Conservation (phyloP, 2,329 filamentous ascomycete genomes). For the Paramyrothecium roridum region DNA sequence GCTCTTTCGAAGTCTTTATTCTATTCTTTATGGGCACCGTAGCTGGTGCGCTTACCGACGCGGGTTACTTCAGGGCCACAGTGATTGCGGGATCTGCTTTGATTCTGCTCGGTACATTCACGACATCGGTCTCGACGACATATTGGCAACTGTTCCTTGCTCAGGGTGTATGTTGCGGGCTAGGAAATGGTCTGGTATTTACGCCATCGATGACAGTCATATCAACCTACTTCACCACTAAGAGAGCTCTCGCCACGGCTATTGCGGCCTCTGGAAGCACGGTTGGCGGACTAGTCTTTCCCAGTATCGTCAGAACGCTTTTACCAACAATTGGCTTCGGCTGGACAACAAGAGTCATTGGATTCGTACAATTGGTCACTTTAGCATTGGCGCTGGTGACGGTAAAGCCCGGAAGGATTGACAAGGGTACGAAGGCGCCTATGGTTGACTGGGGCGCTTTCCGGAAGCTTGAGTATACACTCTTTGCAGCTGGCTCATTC, state of each 20-base stretch:
- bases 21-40: slow-evolving; percentile 50
- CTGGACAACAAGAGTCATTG: slow-evolving; percentile 55
- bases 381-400: background rate
- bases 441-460: slow-evolving; percentile 53
- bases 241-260: slow-evolving; percentile 55
- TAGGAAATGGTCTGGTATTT: slow-evolving; percentile 60
- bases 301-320: slow-evolving; percentile 16
- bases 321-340: slow-evolving; percentile 8
- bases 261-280: slow-evolving; percentile 56
- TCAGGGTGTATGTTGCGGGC: slow-evolving; percentile 49
- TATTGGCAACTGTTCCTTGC: slow-evolving; percentile 43
- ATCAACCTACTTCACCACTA: slow-evolving; percentile 59
- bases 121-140: slow-evolving; percentile 3
- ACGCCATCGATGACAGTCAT: slow-evolving; percentile 60
- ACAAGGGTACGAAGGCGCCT: slow-evolving; percentile 40
- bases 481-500: slow-evolving; percentile 44
- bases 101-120: background rate
- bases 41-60: slow-evolving; percentile 48
- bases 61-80: slow-evolving; percentile 39
- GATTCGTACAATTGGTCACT: slow-evolving; percentile 40
- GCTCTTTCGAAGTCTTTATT: slow-evolving; percentile 48
- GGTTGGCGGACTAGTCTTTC: slow-evolving; percentile 54
- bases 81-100: background rate
- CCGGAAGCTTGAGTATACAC: slow-evolving; percentile 45
- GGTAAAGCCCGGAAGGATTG: slow-evolving; percentile 19